Base-by-base conservation (phyloP, 2,329 filamentous ascomycete species). In the Emmonsiellopsis sp. region DNA sequence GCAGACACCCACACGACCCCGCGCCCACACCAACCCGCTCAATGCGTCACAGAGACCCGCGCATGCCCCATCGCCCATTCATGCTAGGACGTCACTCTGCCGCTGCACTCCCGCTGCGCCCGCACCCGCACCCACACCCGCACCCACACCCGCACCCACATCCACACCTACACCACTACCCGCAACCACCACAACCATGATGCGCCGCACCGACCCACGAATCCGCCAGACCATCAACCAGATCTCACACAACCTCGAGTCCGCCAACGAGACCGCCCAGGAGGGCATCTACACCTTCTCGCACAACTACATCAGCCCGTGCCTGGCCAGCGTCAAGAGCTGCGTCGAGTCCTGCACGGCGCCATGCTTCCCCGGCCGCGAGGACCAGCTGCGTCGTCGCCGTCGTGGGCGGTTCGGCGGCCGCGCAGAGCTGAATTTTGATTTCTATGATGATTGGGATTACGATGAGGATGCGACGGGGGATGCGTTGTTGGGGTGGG, bases 381-480 rank as follows among this genome's bases (percentile, higher is more conserved):
- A 91, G 61, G 87, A 92, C 65, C 83, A 87, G 55, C 74, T 83
- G 48, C 83, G 87, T 33, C 82, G 88, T 53, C 77, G 85, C 56
- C 83, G 89, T 62, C 80, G 86, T 37, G 71, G 71, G 14, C 71
- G 77, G 21, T 70, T 73, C 53, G 68, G 75, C 56, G 82, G 81
- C 2, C 71, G 83, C 50, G 87, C 90, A 32, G 91, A 96, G 70
- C 82, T 87, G 62, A 91, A 82, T 63, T 97, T 97, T 67, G 92
- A 96, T 69, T 97, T 97, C 68, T 97, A 97, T 73, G 92, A 96
- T 70, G 92, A 96, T 70, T 97, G 92, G 92, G 89, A 95, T 56
- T 77, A 80, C 45, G 78, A 82, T 52, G 79, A 83, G 53, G 63
- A 56, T 42, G 54, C 57, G 5, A 57, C 61, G 33, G 78, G 80